These are phyloP conservation scores for Bruguiera parviflora DNA, from an alignment of 345 rosid genomes.

Conservation along the genomic window DNA sequence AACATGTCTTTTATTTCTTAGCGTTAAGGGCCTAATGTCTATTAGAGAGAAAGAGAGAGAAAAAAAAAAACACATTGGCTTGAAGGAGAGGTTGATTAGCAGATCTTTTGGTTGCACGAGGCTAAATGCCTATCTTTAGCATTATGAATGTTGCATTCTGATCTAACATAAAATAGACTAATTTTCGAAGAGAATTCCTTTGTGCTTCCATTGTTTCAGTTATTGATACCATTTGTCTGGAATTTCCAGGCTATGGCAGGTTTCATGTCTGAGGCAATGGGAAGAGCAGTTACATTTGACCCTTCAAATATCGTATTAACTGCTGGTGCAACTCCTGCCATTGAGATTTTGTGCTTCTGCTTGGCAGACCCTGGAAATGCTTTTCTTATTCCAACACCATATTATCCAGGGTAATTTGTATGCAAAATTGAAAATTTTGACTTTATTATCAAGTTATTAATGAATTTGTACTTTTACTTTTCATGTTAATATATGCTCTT, in stretches of 20 bases:
- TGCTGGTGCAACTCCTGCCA: slow-evolving; percentile 82
- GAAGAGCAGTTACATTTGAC: slow-evolving; percentile 52
- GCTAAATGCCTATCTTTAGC: too few relatives aligned
- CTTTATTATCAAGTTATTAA: background rate
- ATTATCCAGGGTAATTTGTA: slow-evolving; percentile 77
- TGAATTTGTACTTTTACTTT: background rate
- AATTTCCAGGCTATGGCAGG: slow-evolving; percentile 70
- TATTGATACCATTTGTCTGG: slow-evolving; percentile 1
- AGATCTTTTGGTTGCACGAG: too few relatives aligned
- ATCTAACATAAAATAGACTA: background rate
- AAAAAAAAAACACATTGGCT: too few relatives aligned
- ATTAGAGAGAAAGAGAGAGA: too few relatives aligned
- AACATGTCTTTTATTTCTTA: too few relatives aligned
- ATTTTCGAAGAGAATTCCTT: background rate
- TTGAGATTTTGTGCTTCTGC: slow-evolving; percentile 83
- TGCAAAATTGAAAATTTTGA: background rate
- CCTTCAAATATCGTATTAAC: slow-evolving; percentile 68
- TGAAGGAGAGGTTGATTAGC: too few relatives aligned
- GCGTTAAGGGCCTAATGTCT: too few relatives aligned
- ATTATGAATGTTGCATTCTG: background rate
- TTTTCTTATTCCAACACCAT: slow-evolving; percentile 78
- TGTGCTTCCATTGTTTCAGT: slow-evolving; percentile 3
- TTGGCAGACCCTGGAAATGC: slow-evolving; percentile 92
- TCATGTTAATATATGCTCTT: background rate
- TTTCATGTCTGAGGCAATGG: slow-evolving; percentile 68